Percentiles rank a stretch among this genome's conserved stretches.
phyloP scores from a whole-genome alignment of 108 stramenopile genomes.

The Heterococcus sp. region DNA sequence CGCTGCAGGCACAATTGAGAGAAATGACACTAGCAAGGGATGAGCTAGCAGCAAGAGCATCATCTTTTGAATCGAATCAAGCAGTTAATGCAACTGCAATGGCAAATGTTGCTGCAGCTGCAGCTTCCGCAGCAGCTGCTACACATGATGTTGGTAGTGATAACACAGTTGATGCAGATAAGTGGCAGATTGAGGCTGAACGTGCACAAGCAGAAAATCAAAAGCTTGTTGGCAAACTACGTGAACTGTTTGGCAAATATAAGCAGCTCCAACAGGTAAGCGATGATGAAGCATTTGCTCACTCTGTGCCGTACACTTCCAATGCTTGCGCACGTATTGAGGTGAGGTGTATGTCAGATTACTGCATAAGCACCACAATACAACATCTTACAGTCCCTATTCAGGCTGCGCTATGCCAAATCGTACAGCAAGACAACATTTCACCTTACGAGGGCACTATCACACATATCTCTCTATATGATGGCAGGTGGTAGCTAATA shows the following conservation, averaged over 20 bases:
- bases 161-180: neutral
- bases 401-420: too few relatives aligned
- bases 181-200: constrained; percentile 3
- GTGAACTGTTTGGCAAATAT: constrained; percentile 14
- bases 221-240: constrained; percentile 13
- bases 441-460: too few relatives aligned
- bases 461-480: too few relatives aligned
- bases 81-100: constrained; percentile 2
- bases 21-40: constrained; percentile 20
- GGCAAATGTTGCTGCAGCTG: constrained; percentile 3
- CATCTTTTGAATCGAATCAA: neutral
- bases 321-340: too few relatives aligned
- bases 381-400: too few relatives aligned
- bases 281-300: too few relatives aligned
- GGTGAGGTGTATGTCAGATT: too few relatives aligned
- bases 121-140: neutral
- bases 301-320: too few relatives aligned
- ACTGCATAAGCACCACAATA: too few relatives aligned
- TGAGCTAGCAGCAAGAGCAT: neutral
- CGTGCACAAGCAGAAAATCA: constrained; percentile 5
- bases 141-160: neutral
- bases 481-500: too few relatives aligned
- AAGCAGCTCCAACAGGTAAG: constrained; percentile 5
- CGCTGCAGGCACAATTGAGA: constrained; percentile 27
- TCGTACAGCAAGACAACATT: too few relatives aligned